Base-by-base conservation (phyloP, 176 grass and related monocot species). In the Triticum timopheevii region DNA sequence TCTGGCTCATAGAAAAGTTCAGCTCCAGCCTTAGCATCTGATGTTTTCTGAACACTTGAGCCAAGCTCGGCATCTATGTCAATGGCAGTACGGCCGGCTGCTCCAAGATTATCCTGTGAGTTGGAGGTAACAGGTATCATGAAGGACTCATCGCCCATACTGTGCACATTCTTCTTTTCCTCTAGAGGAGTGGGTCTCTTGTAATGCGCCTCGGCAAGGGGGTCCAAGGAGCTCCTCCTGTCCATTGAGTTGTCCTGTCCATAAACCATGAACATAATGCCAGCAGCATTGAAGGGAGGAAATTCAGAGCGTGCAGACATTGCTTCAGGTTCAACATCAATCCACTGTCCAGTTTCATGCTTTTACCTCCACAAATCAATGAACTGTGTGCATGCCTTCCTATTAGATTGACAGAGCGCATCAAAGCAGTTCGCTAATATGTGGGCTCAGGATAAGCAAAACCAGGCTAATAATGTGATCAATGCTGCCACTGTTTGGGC, bases 321-420 rank as follows among this genome's bases (percentile, higher is more conserved):
- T 79, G 90, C 85, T 85, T 99, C 97, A 62, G 89, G 90, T 83
- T 99, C 97, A 89, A 96, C 92, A 63, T 99, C 97, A 65, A 99
- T 85, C 97, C 97, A 99, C 87, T 99, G 97, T 62, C 97, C 97
- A 80, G 94, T 94, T 80, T 99, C 97, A 76, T 99, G 97, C 27
- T 99, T 99, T 87, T 88, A 89, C 90, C 90, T 99, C 97, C 97
- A 99, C 56, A 99, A 80, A 62, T 93, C 94, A 33, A 94, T 90
- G 81, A 98, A 98, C 82, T 89, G 88, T 15, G 89, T 85, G 76
- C 94, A 94, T 6, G 93, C 97, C 84, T 88, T 91, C 97, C 97
- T 98, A 80, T 90, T 3, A 33, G n/a, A n/a, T n/a, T n/a, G n/a
- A n/a, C n/a, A n/a, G n/a, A n/a, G n/a, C n/a, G n/a, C n/a, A n/a